A percentile compares a stretch with the other conserved stretches of the same genome.
phyloP scores from a whole-genome alignment of 208 protist genomes.

The Leishmania tropica region DNA sequence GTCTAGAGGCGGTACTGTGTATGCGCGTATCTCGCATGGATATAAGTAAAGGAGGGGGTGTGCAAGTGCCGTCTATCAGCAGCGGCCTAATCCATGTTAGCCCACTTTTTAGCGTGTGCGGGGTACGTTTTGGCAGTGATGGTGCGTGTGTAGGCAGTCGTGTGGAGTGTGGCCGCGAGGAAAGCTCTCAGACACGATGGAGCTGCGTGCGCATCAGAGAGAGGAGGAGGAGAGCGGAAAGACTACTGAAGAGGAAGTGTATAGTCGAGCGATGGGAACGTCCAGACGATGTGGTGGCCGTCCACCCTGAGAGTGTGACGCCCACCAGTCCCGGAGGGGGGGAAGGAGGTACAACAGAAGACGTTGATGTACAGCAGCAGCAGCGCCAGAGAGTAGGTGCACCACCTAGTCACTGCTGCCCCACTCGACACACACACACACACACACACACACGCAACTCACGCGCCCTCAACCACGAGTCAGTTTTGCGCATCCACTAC shows the following conservation, averaged over 20 bases:
- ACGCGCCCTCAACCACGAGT: too few relatives aligned
- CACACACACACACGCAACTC: not conserved
- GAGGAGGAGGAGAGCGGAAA: not conserved
- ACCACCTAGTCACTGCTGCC: not conserved
- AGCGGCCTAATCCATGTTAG: not conserved
- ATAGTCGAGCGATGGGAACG: not conserved
- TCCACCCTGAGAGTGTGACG: not conserved
- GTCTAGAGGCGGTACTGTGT: not conserved
- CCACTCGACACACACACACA: not conserved
- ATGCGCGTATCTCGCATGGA: not conserved
- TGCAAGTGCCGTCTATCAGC: not conserved
- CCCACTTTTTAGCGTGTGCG: not conserved
- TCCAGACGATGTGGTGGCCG: not conserved
- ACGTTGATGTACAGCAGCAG: not conserved
- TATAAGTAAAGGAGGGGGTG: not conserved
- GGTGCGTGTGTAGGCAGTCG: not conserved
- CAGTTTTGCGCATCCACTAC: not conserved
- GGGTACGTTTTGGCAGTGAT: not conserved
- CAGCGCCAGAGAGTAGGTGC: not conserved
- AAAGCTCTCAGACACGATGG: not conserved
- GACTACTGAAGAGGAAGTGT: not conserved
- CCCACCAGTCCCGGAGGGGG: not conserved
- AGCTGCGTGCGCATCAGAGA: not conserved
- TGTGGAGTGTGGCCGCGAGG: not conserved
- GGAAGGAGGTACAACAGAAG: not conserved